phyloP scores from a whole-genome alignment of 441 rosid species.

The Daphne laureola region DNA sequence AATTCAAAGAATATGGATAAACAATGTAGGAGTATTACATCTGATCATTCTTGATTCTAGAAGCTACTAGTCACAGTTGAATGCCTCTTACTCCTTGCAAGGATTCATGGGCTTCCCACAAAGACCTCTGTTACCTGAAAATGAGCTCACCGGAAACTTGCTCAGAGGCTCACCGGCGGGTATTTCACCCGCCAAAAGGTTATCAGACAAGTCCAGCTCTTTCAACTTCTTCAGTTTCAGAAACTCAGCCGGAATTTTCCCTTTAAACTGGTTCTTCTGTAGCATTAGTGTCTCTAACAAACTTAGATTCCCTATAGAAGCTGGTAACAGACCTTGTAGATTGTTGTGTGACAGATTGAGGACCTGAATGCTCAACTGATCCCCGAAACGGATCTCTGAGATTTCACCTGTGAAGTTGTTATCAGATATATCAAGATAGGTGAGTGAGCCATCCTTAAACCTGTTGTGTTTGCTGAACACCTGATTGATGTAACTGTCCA shows the following conservation, averaged over 20 bases:
- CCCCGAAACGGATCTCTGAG: constrained; percentile 24
- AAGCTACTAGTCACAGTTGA: too few relatives aligned
- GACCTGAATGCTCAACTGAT: constrained; percentile 19
- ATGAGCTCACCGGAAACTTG: constrained; percentile 38
- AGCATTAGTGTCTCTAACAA: constrained; percentile 34
- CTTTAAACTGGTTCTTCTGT: constrained; percentile 38
- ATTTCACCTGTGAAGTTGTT: constrained; percentile 30
- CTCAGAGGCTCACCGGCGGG: constrained; percentile 37
- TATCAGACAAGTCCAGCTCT: constrained; percentile 39
- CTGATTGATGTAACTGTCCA: constrained; percentile 27
- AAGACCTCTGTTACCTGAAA: constrained; percentile 41
- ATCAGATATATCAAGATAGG: constrained; percentile 39
- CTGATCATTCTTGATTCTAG: too few relatives aligned
- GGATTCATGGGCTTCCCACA: constrained; percentile 48
- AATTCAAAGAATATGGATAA: too few relatives aligned
- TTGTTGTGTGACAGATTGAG: constrained; percentile 33
- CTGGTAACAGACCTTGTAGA: constrained; percentile 21
- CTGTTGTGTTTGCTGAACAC: constrained; percentile 28
- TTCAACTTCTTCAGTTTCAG: constrained; percentile 35
- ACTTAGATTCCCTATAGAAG: constrained; percentile 27
- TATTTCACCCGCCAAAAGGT: constrained; percentile 40
- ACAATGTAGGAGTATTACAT: too few relatives aligned
- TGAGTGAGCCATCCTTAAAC: constrained; percentile 35
- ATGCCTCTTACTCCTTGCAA: constrained; percentile 18
- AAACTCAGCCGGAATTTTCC: constrained; percentile 32